A percentile compares a stretch with the other conserved stretches of the same genome.
Evolutionary conservation across 1,284 basidiomycete genomes (phyloP).

Genomic region (Austroboletus novae-zelandiae): DNA sequence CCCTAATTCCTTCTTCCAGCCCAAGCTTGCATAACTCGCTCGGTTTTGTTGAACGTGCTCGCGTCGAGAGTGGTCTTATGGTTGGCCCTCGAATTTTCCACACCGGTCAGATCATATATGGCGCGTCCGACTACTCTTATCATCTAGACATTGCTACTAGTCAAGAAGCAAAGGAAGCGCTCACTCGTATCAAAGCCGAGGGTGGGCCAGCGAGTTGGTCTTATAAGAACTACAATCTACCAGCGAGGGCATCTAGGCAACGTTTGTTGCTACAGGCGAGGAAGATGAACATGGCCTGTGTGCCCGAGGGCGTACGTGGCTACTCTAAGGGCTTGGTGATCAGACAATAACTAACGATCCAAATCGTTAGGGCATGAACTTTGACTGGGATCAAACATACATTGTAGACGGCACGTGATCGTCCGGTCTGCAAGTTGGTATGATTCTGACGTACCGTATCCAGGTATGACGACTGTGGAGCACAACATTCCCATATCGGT

Average conservation of each 20-base stretch:
- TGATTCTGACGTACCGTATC: constrained; percentile 6
- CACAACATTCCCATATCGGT: constrained; percentile 63
- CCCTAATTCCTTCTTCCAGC: constrained; percentile 34
- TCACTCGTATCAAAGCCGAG: constrained; percentile 66
- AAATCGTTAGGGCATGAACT: constrained; percentile 60
- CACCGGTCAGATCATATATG: constrained; percentile 65
- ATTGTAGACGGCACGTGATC: constrained; percentile 58
- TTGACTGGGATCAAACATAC: constrained; percentile 73
- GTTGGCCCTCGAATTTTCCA: constrained; percentile 70
- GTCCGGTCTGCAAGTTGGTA: not conserved
- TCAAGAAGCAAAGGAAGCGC: constrained; percentile 60
- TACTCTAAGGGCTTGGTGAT: not conserved
- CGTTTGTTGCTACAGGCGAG: constrained; percentile 59
- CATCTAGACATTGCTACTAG: constrained; percentile 64
- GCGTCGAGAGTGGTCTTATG: constrained; percentile 64
- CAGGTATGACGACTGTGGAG: constrained; percentile 78
- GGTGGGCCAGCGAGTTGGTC: constrained; percentile 67
- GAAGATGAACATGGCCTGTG: constrained; percentile 64
- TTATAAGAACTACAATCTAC: constrained; percentile 75
- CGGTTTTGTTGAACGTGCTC: constrained; percentile 60
- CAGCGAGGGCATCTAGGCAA: constrained; percentile 67
- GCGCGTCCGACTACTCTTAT: constrained; percentile 47
- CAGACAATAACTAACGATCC: not conserved
- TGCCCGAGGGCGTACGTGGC: constrained; percentile 58
- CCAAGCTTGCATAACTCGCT: constrained; percentile 62